These are phyloP conservation scores for Xylaria telfairii DNA, from an alignment of 495 filamentous ascomycete genomes.

Conservation along the genomic window DNA sequence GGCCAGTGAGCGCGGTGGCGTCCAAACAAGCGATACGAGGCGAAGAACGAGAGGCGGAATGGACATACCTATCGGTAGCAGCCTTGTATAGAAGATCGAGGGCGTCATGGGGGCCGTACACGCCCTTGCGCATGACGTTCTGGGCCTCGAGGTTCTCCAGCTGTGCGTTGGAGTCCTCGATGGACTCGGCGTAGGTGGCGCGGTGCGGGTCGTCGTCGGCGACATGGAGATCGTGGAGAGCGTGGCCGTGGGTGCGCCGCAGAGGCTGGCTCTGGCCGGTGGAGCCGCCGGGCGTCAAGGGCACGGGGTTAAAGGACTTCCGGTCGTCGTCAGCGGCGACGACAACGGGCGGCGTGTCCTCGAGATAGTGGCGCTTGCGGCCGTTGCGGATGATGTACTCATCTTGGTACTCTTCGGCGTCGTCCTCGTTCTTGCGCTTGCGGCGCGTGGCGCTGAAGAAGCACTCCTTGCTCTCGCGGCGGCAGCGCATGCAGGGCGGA, in stretches of 20 bases:
- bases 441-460: slow-evolving; percentile 95
- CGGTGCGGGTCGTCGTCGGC: slow-evolving; percentile 24
- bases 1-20: slow-evolving; percentile 29
- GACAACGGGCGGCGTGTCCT: slow-evolving; percentile 44
- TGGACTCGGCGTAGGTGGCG: slow-evolving; percentile 36
- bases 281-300: slow-evolving; percentile 68
- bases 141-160: slow-evolving; percentile 66
- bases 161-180: slow-evolving; percentile 50
- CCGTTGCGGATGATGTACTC: slow-evolving; percentile 63
- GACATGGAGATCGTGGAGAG: slow-evolving; percentile 30
- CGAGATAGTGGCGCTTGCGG: slow-evolving; percentile 55
- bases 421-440: slow-evolving; percentile 81
- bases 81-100: slow-evolving; percentile 74
- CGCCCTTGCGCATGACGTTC: slow-evolving; percentile 65
- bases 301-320: slow-evolving; percentile 53
- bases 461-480: slow-evolving; percentile 92
- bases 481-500: slow-evolving; percentile 92
- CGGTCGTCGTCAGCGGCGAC: slow-evolving; percentile 43
- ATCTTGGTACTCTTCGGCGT: slow-evolving; percentile 56
- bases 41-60: slow-evolving; percentile 13
- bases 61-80: slow-evolving; percentile 62
- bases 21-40: neutral
- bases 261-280: slow-evolving; percentile 64
- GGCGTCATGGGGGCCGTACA: slow-evolving; percentile 74
- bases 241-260: slow-evolving; percentile 48